Evolutionary conservation across 768 basidiomycete genomes (phyloP).

Genomic region (Hericium rajendrae): DNA sequence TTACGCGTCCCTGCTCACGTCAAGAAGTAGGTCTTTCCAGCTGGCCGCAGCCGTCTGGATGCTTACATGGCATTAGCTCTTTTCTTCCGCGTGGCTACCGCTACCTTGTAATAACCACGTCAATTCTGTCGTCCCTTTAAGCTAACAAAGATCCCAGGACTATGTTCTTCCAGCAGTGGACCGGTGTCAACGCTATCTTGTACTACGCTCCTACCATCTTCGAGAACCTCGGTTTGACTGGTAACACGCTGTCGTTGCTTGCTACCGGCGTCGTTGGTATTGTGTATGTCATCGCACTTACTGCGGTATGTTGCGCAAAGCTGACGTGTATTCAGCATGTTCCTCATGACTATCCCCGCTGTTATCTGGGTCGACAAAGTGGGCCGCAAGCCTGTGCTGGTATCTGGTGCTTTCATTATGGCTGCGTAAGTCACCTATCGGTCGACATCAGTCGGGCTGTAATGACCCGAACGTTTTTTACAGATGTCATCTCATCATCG

Average conservation of each 20-base stretch:
- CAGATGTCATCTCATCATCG: conserved; percentile 64
- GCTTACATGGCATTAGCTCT: conserved; percentile 30
- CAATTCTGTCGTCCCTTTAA: conserved; percentile 9
- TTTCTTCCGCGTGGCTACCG: conserved; percentile 53
- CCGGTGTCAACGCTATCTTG: conserved; percentile 66
- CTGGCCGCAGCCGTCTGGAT: not conserved
- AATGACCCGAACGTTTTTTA: conserved; percentile 7
- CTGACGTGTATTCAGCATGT: conserved; percentile 37
- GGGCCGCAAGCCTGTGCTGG: conserved; percentile 63
- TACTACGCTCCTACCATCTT: conserved; percentile 76
- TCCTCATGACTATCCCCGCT: conserved; percentile 69
- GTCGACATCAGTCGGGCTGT: not conserved
- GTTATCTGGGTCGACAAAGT: conserved; percentile 74
- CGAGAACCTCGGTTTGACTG: conserved; percentile 44
- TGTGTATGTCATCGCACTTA: conserved; percentile 35
- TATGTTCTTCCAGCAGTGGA: conserved; percentile 84
- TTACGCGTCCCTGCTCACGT: conserved; percentile 52
- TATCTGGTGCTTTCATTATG: conserved; percentile 71
- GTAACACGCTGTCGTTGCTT: conserved; percentile 47
- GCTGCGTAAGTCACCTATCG: conserved; percentile 21
- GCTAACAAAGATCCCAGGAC: conserved; percentile 25
- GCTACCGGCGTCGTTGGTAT: conserved; percentile 73
- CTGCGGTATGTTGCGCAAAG: too few species aligned
- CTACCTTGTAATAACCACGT: conserved; percentile 31
- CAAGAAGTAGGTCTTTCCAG: conserved; percentile 27